Evolutionary conservation across 257 asterid genomes (phyloP), one percentile per base, ranked within the genome.

Genomic region (Pogostemon cablin): DNA sequence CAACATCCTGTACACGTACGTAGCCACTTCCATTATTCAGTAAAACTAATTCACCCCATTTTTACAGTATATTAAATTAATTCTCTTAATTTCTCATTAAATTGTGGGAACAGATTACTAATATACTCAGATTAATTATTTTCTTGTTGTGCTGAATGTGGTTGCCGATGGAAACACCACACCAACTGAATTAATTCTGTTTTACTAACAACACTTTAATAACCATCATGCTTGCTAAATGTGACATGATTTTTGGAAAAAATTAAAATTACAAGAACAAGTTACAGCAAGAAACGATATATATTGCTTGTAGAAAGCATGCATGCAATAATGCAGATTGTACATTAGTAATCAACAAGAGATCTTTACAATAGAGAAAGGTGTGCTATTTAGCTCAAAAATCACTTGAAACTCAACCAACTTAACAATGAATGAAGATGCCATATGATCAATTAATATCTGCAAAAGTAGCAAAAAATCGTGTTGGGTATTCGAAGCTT

Each of bases 371-470:
- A 6, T 55, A 35, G n/a, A 35, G 15, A 6, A 64, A 64, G 11
- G 10, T 7, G 34, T 43, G 47, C 43, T 25, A 53, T 61, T 49
- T 9, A 41, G 40, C 32, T 62, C 35, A n/a, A 54, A 43, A 43
- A 72, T 40, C 55, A 52, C 77, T 65, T 46, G 58, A 73, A 44
- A 73, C 56, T 38, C 11, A 37, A 53, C 49, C 32, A 25, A 25
- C 32, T 25, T 25, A 25, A 25, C 32, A 25, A 25, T 1, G 32
- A 25, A 25, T 25, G 32, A 1, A 25, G 32, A 25, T 1, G 1
- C 32, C 32, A 25, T 25, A 25, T 25, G 1, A 25, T 25, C 32
- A 25, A 25, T 25, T 25, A 25, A 25, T 25, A 25, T 25, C 32
- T 25, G 38, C 37, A 20, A 43, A 56, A 40, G 10, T 11, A 7